These are phyloP conservation scores for Cucurbita maxima DNA, from an alignment of 306 rosid species.

Conservation along the genomic window DNA sequence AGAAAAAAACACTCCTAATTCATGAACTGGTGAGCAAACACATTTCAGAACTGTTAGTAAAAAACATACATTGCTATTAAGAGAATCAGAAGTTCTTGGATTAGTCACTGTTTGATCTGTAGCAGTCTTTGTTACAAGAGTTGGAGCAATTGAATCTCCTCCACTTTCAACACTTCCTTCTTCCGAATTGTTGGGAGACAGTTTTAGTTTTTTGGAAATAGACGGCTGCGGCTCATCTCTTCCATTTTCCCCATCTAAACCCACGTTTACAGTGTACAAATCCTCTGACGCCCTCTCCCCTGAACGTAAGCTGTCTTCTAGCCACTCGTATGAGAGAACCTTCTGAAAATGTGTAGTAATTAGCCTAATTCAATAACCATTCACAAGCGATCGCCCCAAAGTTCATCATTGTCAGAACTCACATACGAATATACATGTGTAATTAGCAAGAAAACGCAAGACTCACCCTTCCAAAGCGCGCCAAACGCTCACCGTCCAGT, in stretches of 20 bases:
- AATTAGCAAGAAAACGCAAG: background rate
- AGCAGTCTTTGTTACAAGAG: slow-evolving; percentile 7
- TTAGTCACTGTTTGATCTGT: slow-evolving; percentile 12
- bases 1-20: background rate
- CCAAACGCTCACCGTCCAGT: slow-evolving; percentile 33
- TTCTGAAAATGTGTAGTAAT: slow-evolving; percentile 23
- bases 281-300: slow-evolving; percentile 63
- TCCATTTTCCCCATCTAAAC: slow-evolving; percentile 15
- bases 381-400: background rate
- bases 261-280: slow-evolving; percentile 33
- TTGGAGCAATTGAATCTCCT: slow-evolving; percentile 9
- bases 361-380: background rate
- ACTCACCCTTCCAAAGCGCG: slow-evolving; percentile 63
- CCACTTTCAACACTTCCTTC: slow-evolving; percentile 10
- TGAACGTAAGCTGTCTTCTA: slow-evolving; percentile 68
- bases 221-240: slow-evolving; percentile 20
- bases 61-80: slow-evolving; percentile 29
- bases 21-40: background rate
- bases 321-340: slow-evolving; percentile 56
- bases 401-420: background rate
- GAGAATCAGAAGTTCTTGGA: slow-evolving; percentile 18
- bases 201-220: slow-evolving; percentile 30
- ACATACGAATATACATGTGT: background rate
- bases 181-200: slow-evolving; percentile 18
- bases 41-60: background rate